Base-by-base conservation (phyloP, 2,329 filamentous ascomycete species). In the Aschersonia sp. region DNA sequence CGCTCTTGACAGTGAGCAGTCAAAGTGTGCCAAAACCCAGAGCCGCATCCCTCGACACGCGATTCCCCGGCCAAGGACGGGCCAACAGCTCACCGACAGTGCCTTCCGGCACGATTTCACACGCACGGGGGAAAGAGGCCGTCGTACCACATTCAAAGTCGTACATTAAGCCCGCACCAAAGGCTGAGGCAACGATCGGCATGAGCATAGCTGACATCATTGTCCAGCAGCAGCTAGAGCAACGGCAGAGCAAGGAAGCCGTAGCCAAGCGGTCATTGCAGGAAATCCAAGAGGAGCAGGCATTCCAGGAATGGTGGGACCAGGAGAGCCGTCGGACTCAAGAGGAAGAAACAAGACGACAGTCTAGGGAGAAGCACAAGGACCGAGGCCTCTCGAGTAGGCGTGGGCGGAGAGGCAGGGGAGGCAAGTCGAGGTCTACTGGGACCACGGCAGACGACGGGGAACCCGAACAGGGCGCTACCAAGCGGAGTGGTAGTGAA, bases 271-370 rank as follows among this genome's bases (percentile, higher is more conserved):
- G 90, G 48, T 92, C 86, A 53, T 68, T 98, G 32, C 82, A 94
- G 58, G 92, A 97, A 53, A 98, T 98, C 50, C 92, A 98, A 62
- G 81, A 92, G 54, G 92, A 98, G 64, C 92, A 98, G 60, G 87
- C 87, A 46, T 98, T 98, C 61, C 87, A 96, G 60, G 82, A 94
- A 61, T 95, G 89, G 88, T 95, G 88, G 88, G 87, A 94, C 54
- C 81, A 85, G 52, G 89, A 95, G 63, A 87, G 82, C 56, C 74
- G 75, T 50, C 73, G 85, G 31, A 77, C 83, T 39, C 81, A 83
- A 53, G 78, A 83, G 54, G 79, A 79, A 51, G 75, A 77, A 51
- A 70, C 71, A 4, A 59, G 65, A 43, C 62, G 66, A 45, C 58
- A 62, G 30, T 59, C 58, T 35, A 64, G 63, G 49, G 64, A 66